phyloP scores from a whole-genome alignment of 2,329 filamentous ascomycete species.

The Plectosphaerella plurivora region DNA sequence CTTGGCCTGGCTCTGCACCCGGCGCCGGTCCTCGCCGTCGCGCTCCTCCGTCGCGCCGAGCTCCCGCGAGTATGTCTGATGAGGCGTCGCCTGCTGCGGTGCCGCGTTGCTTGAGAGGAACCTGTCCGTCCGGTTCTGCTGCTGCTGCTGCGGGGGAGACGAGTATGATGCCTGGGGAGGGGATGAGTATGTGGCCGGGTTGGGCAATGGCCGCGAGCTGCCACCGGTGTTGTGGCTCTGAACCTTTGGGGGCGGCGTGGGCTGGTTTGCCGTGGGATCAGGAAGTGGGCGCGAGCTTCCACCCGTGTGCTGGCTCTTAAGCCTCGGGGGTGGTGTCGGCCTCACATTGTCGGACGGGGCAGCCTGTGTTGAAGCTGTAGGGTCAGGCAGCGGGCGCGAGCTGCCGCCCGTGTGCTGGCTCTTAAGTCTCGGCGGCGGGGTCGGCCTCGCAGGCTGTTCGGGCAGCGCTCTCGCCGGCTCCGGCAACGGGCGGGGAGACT shows the following conservation, averaged over 20 bases:
- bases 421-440: slow-evolving; percentile 13
- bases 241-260: slow-evolving; percentile 18
- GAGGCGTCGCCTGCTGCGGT: slow-evolving; percentile 30
- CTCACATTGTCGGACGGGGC: slow-evolving; percentile 31
- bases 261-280: slow-evolving; percentile 22
- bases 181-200: slow-evolving; percentile 32
- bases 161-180: slow-evolving; percentile 2
- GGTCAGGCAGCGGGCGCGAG: slow-evolving; percentile 39
- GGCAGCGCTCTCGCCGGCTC: slow-evolving; percentile 15
- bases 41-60: slow-evolving; percentile 56
- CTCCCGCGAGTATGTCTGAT: slow-evolving; percentile 50
- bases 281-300: slow-evolving; percentile 36
- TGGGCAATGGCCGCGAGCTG: slow-evolving; percentile 47
- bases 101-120: slow-evolving; percentile 53
- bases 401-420: slow-evolving; percentile 9
- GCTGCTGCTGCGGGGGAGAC: slow-evolving; percentile 8
- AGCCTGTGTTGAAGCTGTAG: slow-evolving; percentile 29
- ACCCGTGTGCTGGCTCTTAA: slow-evolving; percentile 6
- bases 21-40: slow-evolving; percentile 57
- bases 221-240: slow-evolving; percentile 33
- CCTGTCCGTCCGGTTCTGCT: slow-evolving; percentile 48
- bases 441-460: slow-evolving; percentile 12
- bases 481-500: slow-evolving; percentile 17
- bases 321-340: slow-evolving; percentile 14
- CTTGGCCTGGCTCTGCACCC: slow-evolving; percentile 51